phyloP scores from a whole-genome alignment of 164 flowering plant species.

The Nelumbo lutea region DNA sequence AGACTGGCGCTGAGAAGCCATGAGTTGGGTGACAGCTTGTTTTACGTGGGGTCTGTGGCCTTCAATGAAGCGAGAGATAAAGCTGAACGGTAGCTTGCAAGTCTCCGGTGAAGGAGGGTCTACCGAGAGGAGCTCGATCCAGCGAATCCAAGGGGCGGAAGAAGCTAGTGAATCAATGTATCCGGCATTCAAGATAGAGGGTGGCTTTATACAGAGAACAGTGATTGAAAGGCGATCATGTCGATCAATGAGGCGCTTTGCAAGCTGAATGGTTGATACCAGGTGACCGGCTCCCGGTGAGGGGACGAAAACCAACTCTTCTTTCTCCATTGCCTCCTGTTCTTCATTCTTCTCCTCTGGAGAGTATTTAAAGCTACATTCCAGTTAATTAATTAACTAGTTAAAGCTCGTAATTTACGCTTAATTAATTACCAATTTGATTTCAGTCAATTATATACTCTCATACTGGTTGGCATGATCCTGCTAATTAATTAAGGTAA shows the following conservation, averaged over 20 bases:
- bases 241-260: neutral
- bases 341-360: neutral
- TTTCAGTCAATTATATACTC: no score
- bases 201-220: slow-evolving; percentile 7
- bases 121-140: neutral
- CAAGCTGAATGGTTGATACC: slow-evolving; percentile 2
- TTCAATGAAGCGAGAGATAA: slow-evolving; percentile 2
- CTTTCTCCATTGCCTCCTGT: slow-evolving; percentile 1
- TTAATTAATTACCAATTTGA: no score
- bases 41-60: slow-evolving; percentile 18
- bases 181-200: neutral
- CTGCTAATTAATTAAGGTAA: no score
- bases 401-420: no score
- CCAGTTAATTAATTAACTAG: no score
- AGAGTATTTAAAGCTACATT: no score
- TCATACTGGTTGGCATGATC: no score
- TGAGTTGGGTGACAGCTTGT: slow-evolving; percentile 5
- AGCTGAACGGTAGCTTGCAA: neutral
- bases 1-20: neutral
- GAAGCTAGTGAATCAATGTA: neutral
- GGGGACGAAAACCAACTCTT: slow-evolving; percentile 10
- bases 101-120: neutral
- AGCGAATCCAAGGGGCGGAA: neutral
- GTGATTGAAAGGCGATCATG: slow-evolving; percentile 14
- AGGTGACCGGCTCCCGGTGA: slow-evolving; percentile 7